A percentile compares a stretch with the other conserved stretches of the same genome.
Evolutionary conservation across 805 yeast genomes (phyloP).

Genomic region (Kodamaea kaohsiungensis): DNA sequence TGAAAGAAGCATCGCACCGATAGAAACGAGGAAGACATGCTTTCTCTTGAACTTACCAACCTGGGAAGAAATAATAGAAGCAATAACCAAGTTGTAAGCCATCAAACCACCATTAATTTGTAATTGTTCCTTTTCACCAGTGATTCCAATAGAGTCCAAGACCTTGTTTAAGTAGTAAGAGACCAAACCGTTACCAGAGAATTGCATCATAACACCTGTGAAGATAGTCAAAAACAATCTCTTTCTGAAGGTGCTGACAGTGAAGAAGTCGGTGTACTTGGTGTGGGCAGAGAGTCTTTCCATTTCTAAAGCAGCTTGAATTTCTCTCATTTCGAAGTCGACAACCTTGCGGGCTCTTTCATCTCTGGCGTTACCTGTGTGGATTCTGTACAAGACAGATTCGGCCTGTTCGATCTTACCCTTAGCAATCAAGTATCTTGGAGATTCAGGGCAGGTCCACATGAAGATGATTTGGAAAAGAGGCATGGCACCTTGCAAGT

Average conservation of each 20-base stretch:
- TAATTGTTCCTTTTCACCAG: conserved; percentile 45
- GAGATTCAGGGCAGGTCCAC: conserved; percentile 43
- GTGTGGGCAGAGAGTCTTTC: conserved; percentile 36
- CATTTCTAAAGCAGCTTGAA: conserved; percentile 31
- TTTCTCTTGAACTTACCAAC: conserved; percentile 34
- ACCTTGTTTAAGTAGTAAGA: conserved; percentile 54
- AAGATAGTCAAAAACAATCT: conserved; percentile 37
- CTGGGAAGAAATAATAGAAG: conserved; percentile 22
- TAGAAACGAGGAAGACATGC: conserved; percentile 34
- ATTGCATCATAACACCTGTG: conserved; percentile 42
- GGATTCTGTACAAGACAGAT: conserved; percentile 34
- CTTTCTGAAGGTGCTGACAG: conserved; percentile 40
- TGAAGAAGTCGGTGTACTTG: conserved; percentile 41
- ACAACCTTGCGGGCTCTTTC: conserved; percentile 18
- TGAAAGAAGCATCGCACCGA: conserved; percentile 35
- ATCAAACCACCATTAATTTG: conserved; percentile 52
- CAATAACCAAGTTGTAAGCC: conserved; percentile 44
- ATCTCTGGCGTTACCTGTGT: conserved; percentile 40
- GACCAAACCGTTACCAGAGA: conserved; percentile 54
- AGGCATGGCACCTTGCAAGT: conserved; percentile 51
- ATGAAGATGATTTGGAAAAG: conserved; percentile 36
- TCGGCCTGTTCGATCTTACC: conserved; percentile 28
- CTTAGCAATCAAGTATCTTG: conserved; percentile 28
- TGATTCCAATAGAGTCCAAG: conserved; percentile 53
- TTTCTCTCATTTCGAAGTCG: conserved; percentile 26